A percentile compares a stretch with the other conserved stretches of the same genome.
phyloP scores from a whole-genome alignment of 257 asterid genomes.

The Nicotiana noctiflora region DNA sequence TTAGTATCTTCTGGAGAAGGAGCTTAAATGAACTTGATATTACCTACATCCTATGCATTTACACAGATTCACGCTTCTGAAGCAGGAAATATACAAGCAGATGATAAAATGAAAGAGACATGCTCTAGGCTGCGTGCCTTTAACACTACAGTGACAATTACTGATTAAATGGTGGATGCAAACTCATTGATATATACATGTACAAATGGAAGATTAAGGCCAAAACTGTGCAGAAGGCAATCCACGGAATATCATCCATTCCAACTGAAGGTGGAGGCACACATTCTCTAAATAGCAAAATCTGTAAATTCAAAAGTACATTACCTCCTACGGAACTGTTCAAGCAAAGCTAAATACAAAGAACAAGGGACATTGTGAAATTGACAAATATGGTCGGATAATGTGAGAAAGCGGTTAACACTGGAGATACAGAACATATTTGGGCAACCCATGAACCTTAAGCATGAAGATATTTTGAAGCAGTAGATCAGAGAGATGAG shows the following conservation, averaged over 20 bases:
- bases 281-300: neutral
- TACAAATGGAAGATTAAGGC: neutral
- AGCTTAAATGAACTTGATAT: neutral
- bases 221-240: neutral
- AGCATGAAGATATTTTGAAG: neutral
- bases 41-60: neutral
- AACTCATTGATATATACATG: neutral
- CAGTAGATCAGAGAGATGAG: neutral
- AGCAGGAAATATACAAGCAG: constrained; percentile 1
- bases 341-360: neutral
- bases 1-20: neutral
- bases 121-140: neutral
- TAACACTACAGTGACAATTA: neutral
- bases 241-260: neutral
- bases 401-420: neutral
- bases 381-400: neutral
- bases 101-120: neutral
- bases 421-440: neutral
- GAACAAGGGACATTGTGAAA: neutral
- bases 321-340: neutral
- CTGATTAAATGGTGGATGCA: neutral
- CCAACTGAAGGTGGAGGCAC: neutral
- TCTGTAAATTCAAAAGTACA: neutral
- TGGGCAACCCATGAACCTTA: neutral
- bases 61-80: neutral